phyloP scores from a whole-genome alignment of 306 rosid genomes.

The Gastrolobium bilobum region DNA sequence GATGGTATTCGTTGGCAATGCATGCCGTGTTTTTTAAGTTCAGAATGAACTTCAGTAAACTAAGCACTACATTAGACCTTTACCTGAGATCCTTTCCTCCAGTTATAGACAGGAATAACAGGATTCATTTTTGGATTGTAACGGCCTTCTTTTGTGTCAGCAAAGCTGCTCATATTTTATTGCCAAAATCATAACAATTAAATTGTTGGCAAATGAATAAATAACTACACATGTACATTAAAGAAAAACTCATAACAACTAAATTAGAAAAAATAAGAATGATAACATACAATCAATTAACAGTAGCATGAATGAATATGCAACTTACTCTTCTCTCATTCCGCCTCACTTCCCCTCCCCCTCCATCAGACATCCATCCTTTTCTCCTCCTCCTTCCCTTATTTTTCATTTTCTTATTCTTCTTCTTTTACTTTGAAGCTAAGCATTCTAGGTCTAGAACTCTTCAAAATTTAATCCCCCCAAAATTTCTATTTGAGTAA shows the following conservation, averaged over 20 bases:
- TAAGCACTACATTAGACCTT: conserved; percentile 12
- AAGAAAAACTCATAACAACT: not conserved
- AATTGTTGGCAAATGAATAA: conserved; percentile 28
- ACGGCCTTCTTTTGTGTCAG: conserved; percentile 95
- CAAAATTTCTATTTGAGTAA: not conserved
- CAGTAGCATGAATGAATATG: not conserved
- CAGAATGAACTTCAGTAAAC: conserved; percentile 35
- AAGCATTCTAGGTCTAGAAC: not conserved
- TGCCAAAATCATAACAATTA: conserved; percentile 34
- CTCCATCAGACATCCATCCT: not conserved
- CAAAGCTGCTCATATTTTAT: conserved; percentile 73
- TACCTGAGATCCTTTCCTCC: conserved; percentile 99
- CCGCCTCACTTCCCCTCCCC: not conserved
- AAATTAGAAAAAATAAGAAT: not conserved
- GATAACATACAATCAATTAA: conserved; percentile 3
- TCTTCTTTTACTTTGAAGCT: conserved; percentile 14
- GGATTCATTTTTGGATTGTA: conserved; percentile 96
- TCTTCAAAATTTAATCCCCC: conserved; percentile 14
- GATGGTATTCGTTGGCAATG: conserved; percentile 24
- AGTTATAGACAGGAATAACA: conserved; percentile 82
- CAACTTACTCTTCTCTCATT: not conserved
- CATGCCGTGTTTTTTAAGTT: conserved; percentile 35
- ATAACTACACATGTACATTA: not conserved
- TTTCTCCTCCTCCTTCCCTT: not conserved
- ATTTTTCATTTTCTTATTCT: conserved; percentile 2